phyloP scores from a whole-genome alignment of 176 grass and related monocot genomes.

The maize (Zea mays) region Zm-B73-REFERENCE-NAM-5.0 NC_050099.1:86238501-86239000 shows the following conservation, averaged over 20 bases:
- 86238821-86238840: no score
- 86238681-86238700: constrained; percentile 37
- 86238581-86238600: constrained; percentile 17
- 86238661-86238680: constrained; percentile 5
- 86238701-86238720: constrained; percentile 8
- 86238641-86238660: constrained; percentile 23
- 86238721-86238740: constrained; percentile 8
- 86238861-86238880: no score
- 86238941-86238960: no score
- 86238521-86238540: constrained; percentile 49
- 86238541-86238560: constrained; percentile 15
- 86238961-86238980: no score
- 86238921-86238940: no score
- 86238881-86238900: no score
- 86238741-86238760: background rate
- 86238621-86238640: constrained; percentile 42
- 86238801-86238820: no score
- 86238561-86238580: constrained; percentile 6
- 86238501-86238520: constrained; percentile 37
- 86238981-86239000: no score
- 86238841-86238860: no score
- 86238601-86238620: constrained; percentile 30
- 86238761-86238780: no score
- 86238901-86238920: no score
- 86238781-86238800: no score